Conservation (phyloP, 1,139 yeast species). For the Pichia sp. region DNA sequence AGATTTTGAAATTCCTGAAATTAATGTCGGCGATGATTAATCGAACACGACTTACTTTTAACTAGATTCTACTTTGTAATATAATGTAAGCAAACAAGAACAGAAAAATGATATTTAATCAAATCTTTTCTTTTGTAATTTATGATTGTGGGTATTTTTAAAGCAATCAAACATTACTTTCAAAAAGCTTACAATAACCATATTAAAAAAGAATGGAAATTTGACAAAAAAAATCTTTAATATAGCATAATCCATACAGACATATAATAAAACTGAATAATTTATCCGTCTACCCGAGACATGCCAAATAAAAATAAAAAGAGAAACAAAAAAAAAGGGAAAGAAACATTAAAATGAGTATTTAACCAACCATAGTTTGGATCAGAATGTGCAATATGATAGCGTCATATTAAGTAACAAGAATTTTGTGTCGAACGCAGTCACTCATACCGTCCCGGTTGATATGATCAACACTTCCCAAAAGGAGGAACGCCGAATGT, state of each 20-base stretch:
- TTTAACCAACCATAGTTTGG: constrained; percentile 9
- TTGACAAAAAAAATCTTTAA: background rate
- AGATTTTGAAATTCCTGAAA: constrained; percentile 32
- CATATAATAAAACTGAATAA: background rate
- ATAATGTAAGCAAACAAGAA: constrained; percentile 4
- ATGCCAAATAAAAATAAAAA: constrained; percentile 7
- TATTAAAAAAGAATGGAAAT: background rate
- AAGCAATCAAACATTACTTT: constrained; percentile 14
- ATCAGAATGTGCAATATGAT: constrained; percentile 27
- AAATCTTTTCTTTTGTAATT: background rate
- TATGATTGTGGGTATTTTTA: background rate
- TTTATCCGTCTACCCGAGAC: constrained; percentile 11
- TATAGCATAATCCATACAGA: constrained; percentile 25
- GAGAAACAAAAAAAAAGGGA: background rate
- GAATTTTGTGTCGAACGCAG: constrained; percentile 56
- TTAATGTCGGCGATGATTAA: constrained; percentile 26
- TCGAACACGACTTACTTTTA: background rate
- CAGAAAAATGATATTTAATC: background rate
- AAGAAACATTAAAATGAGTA: constrained; percentile 1
- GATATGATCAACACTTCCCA: constrained; percentile 30
- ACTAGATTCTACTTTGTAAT: background rate
- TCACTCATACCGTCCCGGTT: constrained; percentile 49
- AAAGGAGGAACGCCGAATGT: constrained; percentile 42
- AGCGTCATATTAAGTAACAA: constrained; percentile 42
- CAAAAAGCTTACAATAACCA: constrained; percentile 11